Conservation (phyloP, 148 eudicot genomes). For the Rhododendron molle region DNA sequence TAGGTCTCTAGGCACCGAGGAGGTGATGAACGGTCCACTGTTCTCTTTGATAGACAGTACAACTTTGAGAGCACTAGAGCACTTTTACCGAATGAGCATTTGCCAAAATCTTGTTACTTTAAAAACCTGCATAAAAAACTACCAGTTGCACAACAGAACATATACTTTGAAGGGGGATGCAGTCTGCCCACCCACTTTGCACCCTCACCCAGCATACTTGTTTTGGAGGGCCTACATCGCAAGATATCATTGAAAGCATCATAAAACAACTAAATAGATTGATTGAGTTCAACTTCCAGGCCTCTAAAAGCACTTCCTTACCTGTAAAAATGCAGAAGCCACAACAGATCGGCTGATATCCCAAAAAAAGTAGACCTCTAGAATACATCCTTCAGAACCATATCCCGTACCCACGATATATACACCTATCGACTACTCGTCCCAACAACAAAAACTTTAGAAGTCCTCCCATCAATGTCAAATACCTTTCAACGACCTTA, state of each 20-base stretch:
- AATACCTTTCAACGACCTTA: background rate
- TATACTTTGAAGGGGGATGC: background rate
- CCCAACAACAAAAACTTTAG: background rate
- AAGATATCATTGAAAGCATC: background rate
- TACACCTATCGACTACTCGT: background rate
- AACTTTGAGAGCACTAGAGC: background rate
- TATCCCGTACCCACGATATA: background rate
- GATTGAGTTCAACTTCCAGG: background rate
- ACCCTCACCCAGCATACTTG: background rate
- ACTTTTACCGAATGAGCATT: background rate
- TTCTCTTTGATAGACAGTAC: background rate
- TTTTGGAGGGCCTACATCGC: background rate
- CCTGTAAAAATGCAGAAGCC: background rate
- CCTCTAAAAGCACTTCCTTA: background rate
- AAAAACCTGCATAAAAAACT: background rate
- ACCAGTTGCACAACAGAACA: background rate
- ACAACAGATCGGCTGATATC: background rate
- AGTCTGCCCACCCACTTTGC: constrained; percentile 1
- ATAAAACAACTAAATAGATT: background rate
- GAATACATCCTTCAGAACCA: background rate
- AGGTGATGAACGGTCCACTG: background rate
- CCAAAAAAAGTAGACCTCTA: background rate
- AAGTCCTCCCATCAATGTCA: background rate
- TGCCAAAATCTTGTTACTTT: background rate
- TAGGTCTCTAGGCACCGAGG: background rate